Evolutionary conservation across 2,329 filamentous ascomycete species (phyloP).

Genomic region (Talaromyces rugulosus): DNA sequence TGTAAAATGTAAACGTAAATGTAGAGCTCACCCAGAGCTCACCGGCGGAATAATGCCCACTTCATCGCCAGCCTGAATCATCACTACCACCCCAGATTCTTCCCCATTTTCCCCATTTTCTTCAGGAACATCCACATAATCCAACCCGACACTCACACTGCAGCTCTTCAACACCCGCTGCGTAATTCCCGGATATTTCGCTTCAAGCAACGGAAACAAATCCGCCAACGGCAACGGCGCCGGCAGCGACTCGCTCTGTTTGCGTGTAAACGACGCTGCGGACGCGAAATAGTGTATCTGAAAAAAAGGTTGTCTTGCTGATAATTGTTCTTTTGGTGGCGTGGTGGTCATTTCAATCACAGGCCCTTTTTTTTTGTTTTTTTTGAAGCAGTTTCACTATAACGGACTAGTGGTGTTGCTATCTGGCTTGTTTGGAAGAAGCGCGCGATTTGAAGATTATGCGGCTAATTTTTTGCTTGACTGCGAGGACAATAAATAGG

Average conservation of each 20-base stretch:
- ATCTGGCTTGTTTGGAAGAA: background rate
- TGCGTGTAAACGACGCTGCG: constrained; percentile 38
- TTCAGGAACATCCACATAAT: constrained; percentile 38
- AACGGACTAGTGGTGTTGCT: background rate
- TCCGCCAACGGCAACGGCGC: constrained; percentile 36
- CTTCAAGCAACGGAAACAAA: constrained; percentile 37
- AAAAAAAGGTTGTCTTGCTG: constrained; percentile 30
- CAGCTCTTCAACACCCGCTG: constrained; percentile 36
- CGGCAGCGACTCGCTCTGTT: constrained; percentile 36
- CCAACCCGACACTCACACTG: constrained; percentile 39
- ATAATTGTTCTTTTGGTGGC: background rate
- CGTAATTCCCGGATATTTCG: constrained; percentile 37
- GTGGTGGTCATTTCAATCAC: background rate
- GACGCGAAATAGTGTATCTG: constrained; percentile 45
- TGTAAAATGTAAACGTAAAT: background rate
- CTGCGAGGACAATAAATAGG: background rate
- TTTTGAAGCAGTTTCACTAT: background rate
- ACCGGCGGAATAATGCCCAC: constrained; percentile 46
- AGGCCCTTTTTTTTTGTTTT: background rate
- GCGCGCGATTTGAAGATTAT: background rate
- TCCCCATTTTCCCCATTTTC: constrained; percentile 8
- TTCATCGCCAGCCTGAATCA: constrained; percentile 38
- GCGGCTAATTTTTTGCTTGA: background rate
- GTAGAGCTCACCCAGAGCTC: constrained; percentile 36
- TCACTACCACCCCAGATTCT: constrained; percentile 16